Conservation (phyloP, 495 filamentous ascomycete species). For the Patellaria atrata region DNA sequence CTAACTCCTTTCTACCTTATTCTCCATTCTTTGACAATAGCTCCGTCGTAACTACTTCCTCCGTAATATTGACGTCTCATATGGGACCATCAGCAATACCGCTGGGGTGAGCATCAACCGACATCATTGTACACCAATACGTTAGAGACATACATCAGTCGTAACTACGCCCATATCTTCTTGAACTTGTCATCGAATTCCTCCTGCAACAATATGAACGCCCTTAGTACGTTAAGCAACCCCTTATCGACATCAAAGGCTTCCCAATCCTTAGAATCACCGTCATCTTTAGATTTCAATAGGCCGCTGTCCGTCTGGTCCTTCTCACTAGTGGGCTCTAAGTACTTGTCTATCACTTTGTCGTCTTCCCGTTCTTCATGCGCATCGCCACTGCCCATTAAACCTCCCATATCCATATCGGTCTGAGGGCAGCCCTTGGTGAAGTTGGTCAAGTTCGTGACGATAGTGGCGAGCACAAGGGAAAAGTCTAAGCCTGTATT, state of each 20-base stretch:
- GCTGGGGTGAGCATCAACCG: too few species aligned
- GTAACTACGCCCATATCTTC: slow-evolving; percentile 35
- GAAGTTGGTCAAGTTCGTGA: slow-evolving; percentile 41
- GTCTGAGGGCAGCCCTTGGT: slow-evolving; percentile 25
- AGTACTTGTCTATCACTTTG: slow-evolving; percentile 27
- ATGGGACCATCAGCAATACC: too few species aligned
- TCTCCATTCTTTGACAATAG: too few species aligned
- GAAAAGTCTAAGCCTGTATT: slow-evolving; percentile 60
- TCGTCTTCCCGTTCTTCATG: slow-evolving; percentile 22
- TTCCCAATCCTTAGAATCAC: slow-evolving; percentile 11
- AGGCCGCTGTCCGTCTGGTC: slow-evolving; percentile 24
- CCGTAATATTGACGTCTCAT: too few species aligned
- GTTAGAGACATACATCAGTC: too few species aligned
- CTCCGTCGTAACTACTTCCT: too few species aligned
- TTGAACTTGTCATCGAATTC: slow-evolving; percentile 56
- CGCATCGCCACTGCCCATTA: slow-evolving; percentile 29
- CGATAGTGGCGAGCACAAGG: slow-evolving; percentile 50
- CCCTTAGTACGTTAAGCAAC: slow-evolving; percentile 41
- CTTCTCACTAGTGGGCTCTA: slow-evolving; percentile 11
- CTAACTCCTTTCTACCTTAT: too few species aligned
- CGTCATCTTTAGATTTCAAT: slow-evolving; percentile 13
- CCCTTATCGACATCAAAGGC: slow-evolving; percentile 25
- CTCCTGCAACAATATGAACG: slow-evolving; percentile 38
- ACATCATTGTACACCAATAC: too few species aligned
- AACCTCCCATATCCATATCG: slow-evolving; percentile 26